These are phyloP conservation scores for Daedaleopsis sinensis DNA, from an alignment of 768 basidiomycete species.

Conservation along the genomic window DNA sequence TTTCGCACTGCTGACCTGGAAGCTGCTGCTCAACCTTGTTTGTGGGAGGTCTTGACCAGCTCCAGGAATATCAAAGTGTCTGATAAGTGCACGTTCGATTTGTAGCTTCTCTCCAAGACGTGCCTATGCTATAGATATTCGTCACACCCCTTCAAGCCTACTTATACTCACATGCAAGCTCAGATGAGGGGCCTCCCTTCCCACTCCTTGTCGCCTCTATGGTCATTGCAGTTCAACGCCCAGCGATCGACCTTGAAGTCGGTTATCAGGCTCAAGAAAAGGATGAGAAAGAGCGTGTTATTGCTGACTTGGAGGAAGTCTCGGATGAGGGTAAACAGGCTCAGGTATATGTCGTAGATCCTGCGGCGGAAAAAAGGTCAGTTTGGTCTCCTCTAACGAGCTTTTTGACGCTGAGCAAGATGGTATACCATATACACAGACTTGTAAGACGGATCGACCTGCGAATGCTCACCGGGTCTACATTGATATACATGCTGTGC, in stretches of 20 bases:
- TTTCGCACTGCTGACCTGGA: too few species aligned
- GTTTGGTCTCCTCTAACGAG: neutral
- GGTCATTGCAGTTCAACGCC: neutral
- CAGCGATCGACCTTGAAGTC: neutral
- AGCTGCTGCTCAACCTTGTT: neutral
- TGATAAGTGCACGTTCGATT: neutral
- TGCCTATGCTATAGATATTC: neutral
- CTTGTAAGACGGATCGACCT: slow-evolving; percentile 25
- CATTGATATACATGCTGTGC: slow-evolving; percentile 28
- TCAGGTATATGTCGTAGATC: neutral
- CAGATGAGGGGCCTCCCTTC: neutral
- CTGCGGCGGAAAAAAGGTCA: slow-evolving; percentile 6
- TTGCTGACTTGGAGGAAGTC: neutral
- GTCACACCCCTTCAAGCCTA: too few species aligned
- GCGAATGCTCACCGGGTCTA: slow-evolving; percentile 24
- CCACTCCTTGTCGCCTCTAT: neutral
- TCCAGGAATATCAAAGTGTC: neutral
- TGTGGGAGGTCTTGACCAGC: neutral
- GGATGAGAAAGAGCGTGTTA: neutral
- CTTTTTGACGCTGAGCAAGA: neutral
- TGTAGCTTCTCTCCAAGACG: neutral
- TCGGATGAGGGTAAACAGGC: neutral
- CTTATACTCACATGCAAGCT: neutral
- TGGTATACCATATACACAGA: slow-evolving; percentile 18
- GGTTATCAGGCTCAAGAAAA: neutral